A percentile compares a stretch with the other conserved stretches of the same genome.
phyloP scores from a whole-genome alignment of 768 basidiomycete genomes.

The Leccinum variicolor region DNA sequence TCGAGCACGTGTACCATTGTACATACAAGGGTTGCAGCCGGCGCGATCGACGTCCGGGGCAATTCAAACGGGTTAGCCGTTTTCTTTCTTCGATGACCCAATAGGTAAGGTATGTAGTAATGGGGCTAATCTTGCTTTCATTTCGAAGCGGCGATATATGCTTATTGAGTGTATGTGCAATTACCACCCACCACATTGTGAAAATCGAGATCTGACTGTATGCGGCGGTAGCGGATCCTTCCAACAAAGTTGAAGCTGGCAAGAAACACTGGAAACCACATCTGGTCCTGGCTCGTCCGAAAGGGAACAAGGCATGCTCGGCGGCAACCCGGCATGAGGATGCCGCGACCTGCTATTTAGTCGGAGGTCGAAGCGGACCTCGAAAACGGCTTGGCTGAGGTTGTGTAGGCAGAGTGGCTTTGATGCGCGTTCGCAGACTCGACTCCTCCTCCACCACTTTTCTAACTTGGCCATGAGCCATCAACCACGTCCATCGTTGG shows the following conservation, averaged over 20 bases:
- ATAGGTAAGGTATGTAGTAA: background rate
- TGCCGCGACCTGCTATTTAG: slow-evolving; percentile 12
- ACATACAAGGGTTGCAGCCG: background rate
- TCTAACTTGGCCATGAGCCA: slow-evolving; percentile 51
- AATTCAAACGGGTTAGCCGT: background rate
- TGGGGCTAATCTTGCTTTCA: slow-evolving; percentile 12
- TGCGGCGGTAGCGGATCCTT: background rate
- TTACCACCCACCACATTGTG: background rate
- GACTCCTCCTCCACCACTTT: slow-evolving; percentile 24
- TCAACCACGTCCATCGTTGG: slow-evolving; percentile 61
- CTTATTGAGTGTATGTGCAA: too few relatives aligned
- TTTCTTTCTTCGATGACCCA: background rate
- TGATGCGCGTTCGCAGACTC: slow-evolving; percentile 29
- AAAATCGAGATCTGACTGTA: background rate
- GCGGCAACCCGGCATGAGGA: slow-evolving; percentile 22
- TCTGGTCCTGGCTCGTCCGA: background rate
- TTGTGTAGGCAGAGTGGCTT: slow-evolving; percentile 33
- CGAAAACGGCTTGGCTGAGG: slow-evolving; percentile 26
- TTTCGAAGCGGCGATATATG: slow-evolving; percentile 10
- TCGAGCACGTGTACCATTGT: background rate
- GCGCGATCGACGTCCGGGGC: background rate
- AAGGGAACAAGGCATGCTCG: slow-evolving; percentile 12
- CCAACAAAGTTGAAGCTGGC: background rate
- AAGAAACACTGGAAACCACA: background rate
- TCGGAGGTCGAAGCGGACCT: slow-evolving; percentile 25